Evolutionary conservation across 1,284 basidiomycete species (phyloP).

Genomic region (Irpex lacteus): DNA sequence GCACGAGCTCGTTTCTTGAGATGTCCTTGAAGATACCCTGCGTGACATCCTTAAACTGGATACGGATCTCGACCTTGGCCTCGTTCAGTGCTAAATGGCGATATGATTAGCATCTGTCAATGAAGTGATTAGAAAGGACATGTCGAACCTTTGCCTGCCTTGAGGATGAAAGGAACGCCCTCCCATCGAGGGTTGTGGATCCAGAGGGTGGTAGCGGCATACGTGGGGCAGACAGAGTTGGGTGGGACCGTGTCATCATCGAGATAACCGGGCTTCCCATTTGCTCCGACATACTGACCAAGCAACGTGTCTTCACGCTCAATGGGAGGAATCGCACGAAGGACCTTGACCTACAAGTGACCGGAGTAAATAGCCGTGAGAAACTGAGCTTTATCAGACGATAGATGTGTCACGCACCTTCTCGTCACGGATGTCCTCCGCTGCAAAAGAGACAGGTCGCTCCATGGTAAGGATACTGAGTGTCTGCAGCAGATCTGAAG

Average conservation of each 20-base stretch:
- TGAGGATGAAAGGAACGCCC: conserved; percentile 95
- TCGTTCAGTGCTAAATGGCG: conserved; percentile 78
- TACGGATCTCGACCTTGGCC: conserved; percentile 94
- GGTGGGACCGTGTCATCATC: conserved; percentile 94
- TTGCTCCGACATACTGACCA: conserved; percentile 86
- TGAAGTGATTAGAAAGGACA: conserved; percentile 1
- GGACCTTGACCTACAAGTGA: conserved; percentile 80
- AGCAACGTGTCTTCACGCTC: conserved; percentile 77
- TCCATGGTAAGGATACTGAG: conserved; percentile 94
- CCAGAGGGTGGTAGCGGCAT: conserved; percentile 83
- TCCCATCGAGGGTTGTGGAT: conserved; percentile 97
- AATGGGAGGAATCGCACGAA: conserved; percentile 86
- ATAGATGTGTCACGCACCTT: conserved; percentile 57
- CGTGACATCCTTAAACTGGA: conserved; percentile 96
- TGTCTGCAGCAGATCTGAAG: conserved; percentile 86
- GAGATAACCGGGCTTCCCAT: conserved; percentile 95
- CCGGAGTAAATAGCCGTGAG: conserved; percentile 17
- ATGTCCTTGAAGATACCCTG: conserved; percentile 95
- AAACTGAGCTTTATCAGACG: background rate
- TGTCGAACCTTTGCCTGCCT: conserved; percentile 85
- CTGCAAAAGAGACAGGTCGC: conserved; percentile 93
- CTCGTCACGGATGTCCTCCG: conserved; percentile 96
- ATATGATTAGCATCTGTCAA: background rate
- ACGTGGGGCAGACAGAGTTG: conserved; percentile 90
- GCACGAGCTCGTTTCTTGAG: conserved; percentile 90